Base-by-base conservation (phyloP, 1,284 basidiomycete species). In the Meripilus lineatus region DNA sequence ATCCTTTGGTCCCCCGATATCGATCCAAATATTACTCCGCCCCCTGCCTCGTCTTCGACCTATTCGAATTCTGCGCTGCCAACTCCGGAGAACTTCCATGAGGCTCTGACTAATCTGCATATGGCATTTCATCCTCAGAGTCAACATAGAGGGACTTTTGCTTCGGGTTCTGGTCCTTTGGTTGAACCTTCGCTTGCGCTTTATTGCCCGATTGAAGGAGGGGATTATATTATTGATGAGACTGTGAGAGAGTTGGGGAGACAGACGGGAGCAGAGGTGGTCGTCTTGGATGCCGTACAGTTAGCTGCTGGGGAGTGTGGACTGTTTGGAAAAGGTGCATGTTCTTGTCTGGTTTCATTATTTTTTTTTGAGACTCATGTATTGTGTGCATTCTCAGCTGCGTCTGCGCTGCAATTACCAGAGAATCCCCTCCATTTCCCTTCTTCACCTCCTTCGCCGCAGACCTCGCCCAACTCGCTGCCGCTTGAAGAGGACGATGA, bases 131-230 rank as follows among this genome's bases (percentile, higher is more conserved):
- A 89, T 62, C 86, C 88, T 2, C 81, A 86, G 59, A 84, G 81
- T 3, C 88, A 90, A 56, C 79, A 87, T 51, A 72, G 77, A 24
- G 80, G 85, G n/a, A 69, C 77, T 0, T 84, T 81, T 59, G 50
- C 75, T 17, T 65, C 77, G 5, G 58, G 69, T 5, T 58, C 71
- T 5, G 75, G 74, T 13, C 67, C 76, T 36, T 70, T 75, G 0
- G 56, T 76, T 24, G 89, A 92, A 58, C 86, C 89, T 1, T 88
- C 84, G 0, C 65, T 93, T 24, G 86, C 81, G 0, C 64, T 93
- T 4, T 90, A 89, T 57, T 89, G 84, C 51, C 91, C 90, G 2
- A 84, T 93, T 45, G 90, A 93, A 66, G 90, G 84, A n/a, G 83
- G 81, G 2, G 79, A 84, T 48, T 75, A 85, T 58, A 74, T 93